A percentile compares a stretch with the other conserved stretches of the same genome.
Evolutionary conservation across 73 alveolate genomes (phyloP).

Genomic region (Paramecium sexaurelia): DNA sequence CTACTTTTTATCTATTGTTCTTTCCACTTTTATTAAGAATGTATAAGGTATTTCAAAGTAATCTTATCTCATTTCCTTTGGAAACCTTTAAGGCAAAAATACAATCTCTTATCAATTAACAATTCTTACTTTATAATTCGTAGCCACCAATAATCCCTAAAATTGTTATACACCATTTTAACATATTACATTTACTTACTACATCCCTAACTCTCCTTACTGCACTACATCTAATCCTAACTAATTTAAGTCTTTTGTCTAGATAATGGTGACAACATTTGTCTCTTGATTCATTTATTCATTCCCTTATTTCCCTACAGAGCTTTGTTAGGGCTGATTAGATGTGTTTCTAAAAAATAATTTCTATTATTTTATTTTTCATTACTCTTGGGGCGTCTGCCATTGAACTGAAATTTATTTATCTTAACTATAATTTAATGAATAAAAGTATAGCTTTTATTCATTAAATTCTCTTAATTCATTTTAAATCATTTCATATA

Average conservation of each 20-base stretch:
- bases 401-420: neutral
- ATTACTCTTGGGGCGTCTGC: slow-evolving; percentile 55
- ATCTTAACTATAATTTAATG: neutral
- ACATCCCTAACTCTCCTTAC: neutral
- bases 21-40: slow-evolving; percentile 47
- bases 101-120: neutral
- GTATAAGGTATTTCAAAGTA: slow-evolving; percentile 47
- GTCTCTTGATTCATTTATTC: neutral
- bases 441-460: too few species aligned
- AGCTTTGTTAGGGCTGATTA: neutral
- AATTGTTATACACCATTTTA: neutral
- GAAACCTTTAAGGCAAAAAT: neutral
- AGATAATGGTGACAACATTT: neutral
- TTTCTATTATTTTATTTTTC: slow-evolving; percentile 11
- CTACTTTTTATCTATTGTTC: slow-evolving; percentile 53
- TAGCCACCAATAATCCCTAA: neutral
- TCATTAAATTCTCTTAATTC: too few species aligned
- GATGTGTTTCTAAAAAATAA: slow-evolving; percentile 17
- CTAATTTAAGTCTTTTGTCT: neutral
- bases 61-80: neutral
- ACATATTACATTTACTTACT: neutral
- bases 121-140: slow-evolving; percentile 1
- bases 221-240: neutral
- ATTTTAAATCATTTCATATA: too few species aligned
- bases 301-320: neutral